These are phyloP conservation scores for Euphrasia arctica DNA, from an alignment of 305 asterid species.

Conservation along the genomic window DNA sequence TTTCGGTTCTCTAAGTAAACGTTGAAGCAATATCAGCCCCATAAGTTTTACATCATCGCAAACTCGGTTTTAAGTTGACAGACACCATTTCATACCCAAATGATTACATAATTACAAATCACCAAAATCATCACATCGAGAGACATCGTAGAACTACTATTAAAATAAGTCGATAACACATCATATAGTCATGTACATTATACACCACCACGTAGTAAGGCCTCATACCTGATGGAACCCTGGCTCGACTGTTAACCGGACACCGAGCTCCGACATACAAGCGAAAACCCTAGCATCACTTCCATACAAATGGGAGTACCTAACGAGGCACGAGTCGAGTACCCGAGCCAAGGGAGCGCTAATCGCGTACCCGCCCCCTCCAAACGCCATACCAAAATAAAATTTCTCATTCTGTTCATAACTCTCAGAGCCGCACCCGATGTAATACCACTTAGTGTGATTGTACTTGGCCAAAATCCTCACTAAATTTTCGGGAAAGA, in stretches of 20 bases:
- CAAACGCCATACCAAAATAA: conserved; percentile 71
- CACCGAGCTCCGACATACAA: conserved; percentile 82
- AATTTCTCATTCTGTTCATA: conserved; percentile 71
- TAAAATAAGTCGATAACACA: not conserved
- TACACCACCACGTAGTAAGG: not conserved
- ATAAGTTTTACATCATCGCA: too few relatives aligned
- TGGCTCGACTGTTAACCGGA: conserved; percentile 55
- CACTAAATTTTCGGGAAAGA: conserved; percentile 56
- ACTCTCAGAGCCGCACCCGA: conserved; percentile 66
- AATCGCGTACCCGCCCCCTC: conserved; percentile 79
- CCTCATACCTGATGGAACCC: conserved; percentile 81
- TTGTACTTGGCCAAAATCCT: conserved; percentile 64
- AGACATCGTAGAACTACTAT: too few relatives aligned
- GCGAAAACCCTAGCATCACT: conserved; percentile 83
- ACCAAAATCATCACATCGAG: too few relatives aligned
- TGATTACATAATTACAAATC: too few relatives aligned
- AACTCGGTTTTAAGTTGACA: too few relatives aligned
- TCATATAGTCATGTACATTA: not conserved
- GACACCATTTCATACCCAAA: too few relatives aligned
- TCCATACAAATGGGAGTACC: conserved; percentile 78
- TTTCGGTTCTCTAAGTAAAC: too few relatives aligned
- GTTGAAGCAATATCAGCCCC: too few relatives aligned
- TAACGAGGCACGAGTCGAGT: conserved; percentile 61
- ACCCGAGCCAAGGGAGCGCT: conserved; percentile 72
- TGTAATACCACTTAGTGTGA: conserved; percentile 53